Conservation (phyloP, 139 green algal genomes). For the Chara braunii region DNA sequence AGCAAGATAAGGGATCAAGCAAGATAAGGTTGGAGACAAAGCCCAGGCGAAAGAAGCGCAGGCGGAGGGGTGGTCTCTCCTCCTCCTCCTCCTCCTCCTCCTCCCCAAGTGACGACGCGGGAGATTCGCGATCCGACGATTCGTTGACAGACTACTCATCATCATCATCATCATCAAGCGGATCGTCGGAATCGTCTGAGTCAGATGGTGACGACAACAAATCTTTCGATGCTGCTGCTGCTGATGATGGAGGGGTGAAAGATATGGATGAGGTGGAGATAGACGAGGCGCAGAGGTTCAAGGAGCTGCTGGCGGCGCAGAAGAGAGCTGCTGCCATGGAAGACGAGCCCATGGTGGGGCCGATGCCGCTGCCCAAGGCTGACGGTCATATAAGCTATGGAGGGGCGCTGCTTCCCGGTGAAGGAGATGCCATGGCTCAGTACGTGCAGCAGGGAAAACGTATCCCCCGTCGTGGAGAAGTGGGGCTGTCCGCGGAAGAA, state of each 20-base stretch:
- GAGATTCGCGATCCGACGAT: too few species aligned
- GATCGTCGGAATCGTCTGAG: not conserved
- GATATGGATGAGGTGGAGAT: conserved; percentile 11
- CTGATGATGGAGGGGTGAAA: conserved; percentile 3
- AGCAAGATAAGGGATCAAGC: too few species aligned
- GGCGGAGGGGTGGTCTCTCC: too few species aligned
- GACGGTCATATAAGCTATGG: conserved; percentile 40
- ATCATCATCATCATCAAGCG: too few species aligned
- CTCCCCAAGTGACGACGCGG: too few species aligned
- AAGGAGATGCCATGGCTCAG: conserved; percentile 73
- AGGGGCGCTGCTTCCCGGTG: conserved; percentile 31
- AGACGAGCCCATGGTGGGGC: conserved; percentile 19
- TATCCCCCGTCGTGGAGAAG: conserved; percentile 90
- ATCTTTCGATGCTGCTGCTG: not conserved
- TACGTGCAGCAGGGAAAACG: conserved; percentile 86
- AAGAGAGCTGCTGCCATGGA: conserved; percentile 9
- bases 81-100: too few species aligned
- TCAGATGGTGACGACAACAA: not conserved
- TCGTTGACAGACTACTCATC: too few species aligned
- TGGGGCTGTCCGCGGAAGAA: conserved; percentile 75
- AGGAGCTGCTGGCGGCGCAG: conserved; percentile 25
- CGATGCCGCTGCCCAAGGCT: conserved; percentile 13
- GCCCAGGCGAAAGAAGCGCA: too few species aligned
- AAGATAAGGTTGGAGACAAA: too few species aligned
- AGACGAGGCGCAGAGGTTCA: conserved; percentile 17